Percentiles rank a stretch among this genome's conserved stretches.
These are phyloP conservation scores for Cryptosporidium meleagridis DNA, from an alignment of 169 alveolate species.

Conservation along the genomic window DNA sequence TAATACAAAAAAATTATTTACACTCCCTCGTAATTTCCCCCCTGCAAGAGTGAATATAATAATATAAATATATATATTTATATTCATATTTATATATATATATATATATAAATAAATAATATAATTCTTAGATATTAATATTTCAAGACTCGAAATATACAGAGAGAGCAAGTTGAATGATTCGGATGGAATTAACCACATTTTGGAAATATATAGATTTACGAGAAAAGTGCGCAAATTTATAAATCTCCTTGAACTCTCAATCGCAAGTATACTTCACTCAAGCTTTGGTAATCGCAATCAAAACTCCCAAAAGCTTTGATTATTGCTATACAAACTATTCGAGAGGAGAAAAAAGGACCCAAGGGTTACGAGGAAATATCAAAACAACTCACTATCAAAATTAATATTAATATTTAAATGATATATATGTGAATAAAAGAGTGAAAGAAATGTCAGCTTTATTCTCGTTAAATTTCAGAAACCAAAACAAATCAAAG, in stretches of 20 bases:
- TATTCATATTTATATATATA: neutral
- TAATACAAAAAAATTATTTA: constrained; percentile 6
- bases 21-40: constrained; percentile 23
- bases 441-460: constrained; percentile 26
- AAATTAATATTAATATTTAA: neutral
- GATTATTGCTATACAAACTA: neutral
- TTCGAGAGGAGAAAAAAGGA: too few relatives aligned
- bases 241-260: neutral
- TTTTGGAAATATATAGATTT: neutral
- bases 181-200: neutral
- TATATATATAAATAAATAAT: neutral
- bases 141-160: constrained; percentile 46
- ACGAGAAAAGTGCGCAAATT: neutral
- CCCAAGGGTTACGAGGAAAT: neutral
- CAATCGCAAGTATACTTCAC: neutral
- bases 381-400: neutral
- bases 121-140: neutral
- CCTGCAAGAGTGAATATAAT: neutral
- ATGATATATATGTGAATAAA: neutral
- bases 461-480: constrained; percentile 15
- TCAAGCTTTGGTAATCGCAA: neutral
- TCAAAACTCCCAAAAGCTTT: neutral
- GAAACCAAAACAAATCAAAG: constrained; percentile 39
- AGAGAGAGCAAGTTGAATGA: neutral
- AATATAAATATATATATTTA: neutral